Evolutionary conservation across 352 stramenopile species (phyloP), one percentile per base, ranked within the genome.

Genomic region (Phytophthora litchii): DNA sequence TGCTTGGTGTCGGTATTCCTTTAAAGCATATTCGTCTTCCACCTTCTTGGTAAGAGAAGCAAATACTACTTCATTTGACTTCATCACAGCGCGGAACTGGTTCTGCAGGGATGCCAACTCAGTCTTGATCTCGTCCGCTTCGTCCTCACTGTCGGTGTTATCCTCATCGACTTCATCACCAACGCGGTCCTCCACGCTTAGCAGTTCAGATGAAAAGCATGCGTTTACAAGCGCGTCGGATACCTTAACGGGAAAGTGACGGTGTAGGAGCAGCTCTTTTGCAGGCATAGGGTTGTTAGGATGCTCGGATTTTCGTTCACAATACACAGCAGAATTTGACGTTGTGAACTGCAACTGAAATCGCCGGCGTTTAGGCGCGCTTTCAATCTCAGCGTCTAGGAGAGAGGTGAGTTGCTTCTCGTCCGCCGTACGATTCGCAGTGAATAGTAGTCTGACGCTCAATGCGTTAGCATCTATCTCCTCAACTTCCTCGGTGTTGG

Each of bases 191-290:
- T 83, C 68, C 1, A 85, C 27, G 37, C 45, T 70, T 13, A 74
- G 19, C 0, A 91, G 27, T 11, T 60, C 54, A 14, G 67, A 57
- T 1, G 54, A 44, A 44, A 88, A 77, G n/a, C 69, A 76, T 10
- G 74, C 62, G 16, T 74, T 86, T 27, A 82, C 49, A 3, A 80
- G 17, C 3, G 60, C 63, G 32, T 83, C 58, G 5, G 37, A 54
- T 20, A 73, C 37, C 45, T 87, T 80, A 12, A 86, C 55, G 1
- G 82, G 75, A 25, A 91, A 88, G 44, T 89, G 70, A 5, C 72
- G 67, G 44, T 91, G 78, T 41, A 86, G 60, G 11, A 91, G 63
- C 9, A 91, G 32, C 10, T 82, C 71, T 44, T 71, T 74, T 3
- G 59, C 21, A 42, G 63, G 14, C 11, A 34, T 4, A 32, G 14